Conservation (phyloP, 1,284 basidiomycete genomes). For the Melampsora americana region DNA sequence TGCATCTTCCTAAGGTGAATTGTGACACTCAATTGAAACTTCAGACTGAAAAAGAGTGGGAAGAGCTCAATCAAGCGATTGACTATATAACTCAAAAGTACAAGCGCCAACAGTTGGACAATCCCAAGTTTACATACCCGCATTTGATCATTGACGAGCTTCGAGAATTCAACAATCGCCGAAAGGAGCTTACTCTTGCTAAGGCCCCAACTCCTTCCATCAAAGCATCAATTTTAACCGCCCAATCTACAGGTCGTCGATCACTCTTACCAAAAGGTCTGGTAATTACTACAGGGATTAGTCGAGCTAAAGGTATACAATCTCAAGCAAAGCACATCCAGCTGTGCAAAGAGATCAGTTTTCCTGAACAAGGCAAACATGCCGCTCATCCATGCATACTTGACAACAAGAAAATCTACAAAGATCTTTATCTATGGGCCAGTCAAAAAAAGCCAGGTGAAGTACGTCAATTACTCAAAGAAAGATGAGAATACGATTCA, state of each 20-base stretch:
- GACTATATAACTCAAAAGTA: no score
- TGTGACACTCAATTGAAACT: no score
- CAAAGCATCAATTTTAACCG: not conserved
- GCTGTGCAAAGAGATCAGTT: not conserved
- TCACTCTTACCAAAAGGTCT: not conserved
- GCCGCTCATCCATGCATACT: not conserved
- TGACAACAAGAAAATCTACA: not conserved
- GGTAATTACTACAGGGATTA: not conserved
- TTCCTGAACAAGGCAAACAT: not conserved
- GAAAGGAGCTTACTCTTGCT: not conserved
- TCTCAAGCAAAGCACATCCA: conserved; percentile 3
- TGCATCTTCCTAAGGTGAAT: no score
- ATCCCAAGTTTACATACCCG: conserved; percentile 1
- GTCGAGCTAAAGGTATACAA: not conserved
- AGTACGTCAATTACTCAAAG: not conserved
- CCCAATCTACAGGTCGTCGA: not conserved
- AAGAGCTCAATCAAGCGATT: no score
- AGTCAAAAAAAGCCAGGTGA: not conserved
- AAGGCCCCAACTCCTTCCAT: not conserved
- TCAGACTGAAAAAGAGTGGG: no score
- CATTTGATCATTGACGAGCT: conserved; percentile 2
- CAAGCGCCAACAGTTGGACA: no score
- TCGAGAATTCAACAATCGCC: conserved; percentile 2
- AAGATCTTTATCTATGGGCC: conserved; percentile 14
- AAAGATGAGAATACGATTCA: not conserved